phyloP scores from a whole-genome alignment of 2,329 filamentous ascomycete species.

The Endoconidiophora polonica region DNA sequence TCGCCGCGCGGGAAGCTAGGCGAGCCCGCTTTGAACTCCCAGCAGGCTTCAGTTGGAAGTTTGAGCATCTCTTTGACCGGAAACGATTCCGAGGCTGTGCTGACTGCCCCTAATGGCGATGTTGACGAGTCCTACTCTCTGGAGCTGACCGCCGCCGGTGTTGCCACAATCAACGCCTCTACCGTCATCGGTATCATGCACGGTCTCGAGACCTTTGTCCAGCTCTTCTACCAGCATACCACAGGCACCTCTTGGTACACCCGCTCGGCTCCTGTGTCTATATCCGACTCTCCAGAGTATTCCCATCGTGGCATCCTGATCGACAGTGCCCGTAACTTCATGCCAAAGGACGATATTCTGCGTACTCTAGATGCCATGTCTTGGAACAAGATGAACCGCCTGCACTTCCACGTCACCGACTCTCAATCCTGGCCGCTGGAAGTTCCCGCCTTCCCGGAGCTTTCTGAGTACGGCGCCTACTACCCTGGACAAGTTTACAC shows the following conservation, averaged over 20 bases:
- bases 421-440: conserved; percentile 76
- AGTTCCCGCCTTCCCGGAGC: conserved; percentile 55
- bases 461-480: conserved; percentile 61
- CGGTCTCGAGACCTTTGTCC: conserved; percentile 60
- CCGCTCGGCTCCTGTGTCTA: conserved; percentile 48
- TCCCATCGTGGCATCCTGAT: conserved; percentile 63
- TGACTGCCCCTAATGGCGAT: conserved; percentile 43
- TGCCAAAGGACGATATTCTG: conserved; percentile 48
- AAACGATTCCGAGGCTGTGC: conserved; percentile 34
- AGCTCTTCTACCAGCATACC: conserved; percentile 63
- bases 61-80: conserved; percentile 45
- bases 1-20: conserved; percentile 45
- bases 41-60: conserved; percentile 30
- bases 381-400: conserved; percentile 68
- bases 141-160: conserved; percentile 38
- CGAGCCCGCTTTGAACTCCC: conserved; percentile 37
- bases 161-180: conserved; percentile 44
- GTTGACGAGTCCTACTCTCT: conserved; percentile 66
- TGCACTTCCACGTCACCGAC: conserved; percentile 71
- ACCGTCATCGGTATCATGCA: conserved; percentile 54
- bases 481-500: conserved; percentile 49
- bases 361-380: conserved; percentile 60
- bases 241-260: conserved; percentile 46
- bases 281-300: conserved; percentile 60
- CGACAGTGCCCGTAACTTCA: conserved; percentile 60